A percentile compares a stretch with the other conserved stretches of the same genome.
Conservation (phyloP, 352 stramenopile species). For the Phytopythium delawarense region DNA sequence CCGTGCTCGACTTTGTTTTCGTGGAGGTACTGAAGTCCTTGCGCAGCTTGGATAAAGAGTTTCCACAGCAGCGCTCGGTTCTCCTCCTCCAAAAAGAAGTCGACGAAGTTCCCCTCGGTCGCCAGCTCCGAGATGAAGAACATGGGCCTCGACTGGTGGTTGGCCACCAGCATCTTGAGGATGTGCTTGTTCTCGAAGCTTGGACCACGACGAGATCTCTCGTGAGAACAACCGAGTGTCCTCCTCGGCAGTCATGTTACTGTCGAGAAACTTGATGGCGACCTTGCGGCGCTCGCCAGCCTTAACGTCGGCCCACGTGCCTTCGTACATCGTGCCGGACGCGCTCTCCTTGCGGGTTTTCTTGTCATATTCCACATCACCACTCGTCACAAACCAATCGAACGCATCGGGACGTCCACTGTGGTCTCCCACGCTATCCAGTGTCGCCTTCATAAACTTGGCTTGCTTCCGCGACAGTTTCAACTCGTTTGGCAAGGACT, state of each 20-base stretch:
- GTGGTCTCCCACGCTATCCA: too few relatives aligned
- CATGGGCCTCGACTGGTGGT: constrained; percentile 16
- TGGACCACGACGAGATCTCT: constrained; percentile 30
- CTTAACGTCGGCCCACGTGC: constrained; percentile 15
- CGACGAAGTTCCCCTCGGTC: too few relatives aligned
- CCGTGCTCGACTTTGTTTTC: constrained; percentile 26
- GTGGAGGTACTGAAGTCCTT: constrained; percentile 38
- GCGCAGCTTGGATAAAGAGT: neutral
- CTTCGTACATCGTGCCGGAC: constrained; percentile 6
- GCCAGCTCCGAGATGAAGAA: constrained; percentile 10
- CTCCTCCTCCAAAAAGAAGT: too few relatives aligned
- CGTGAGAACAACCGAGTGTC: constrained; percentile 15
- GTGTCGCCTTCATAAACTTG: constrained; percentile 8
- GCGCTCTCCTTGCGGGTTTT: constrained; percentile 5
- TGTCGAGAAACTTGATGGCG: neutral
- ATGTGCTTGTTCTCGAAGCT: constrained; percentile 26
- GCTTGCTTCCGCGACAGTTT: constrained; percentile 4
- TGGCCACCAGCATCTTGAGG: constrained; percentile 29
- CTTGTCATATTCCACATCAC: constrained; percentile 8
- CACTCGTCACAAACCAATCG: constrained; percentile 18
- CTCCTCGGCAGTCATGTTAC: neutral
- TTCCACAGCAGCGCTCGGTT: too few relatives aligned
- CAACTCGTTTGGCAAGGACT: constrained; percentile 6
- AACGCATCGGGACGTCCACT: constrained; percentile 13
- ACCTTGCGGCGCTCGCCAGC: constrained; percentile 2